phyloP scores from a whole-genome alignment of 495 filamentous ascomycete species.

The Aspergillus panamensis region DNA sequence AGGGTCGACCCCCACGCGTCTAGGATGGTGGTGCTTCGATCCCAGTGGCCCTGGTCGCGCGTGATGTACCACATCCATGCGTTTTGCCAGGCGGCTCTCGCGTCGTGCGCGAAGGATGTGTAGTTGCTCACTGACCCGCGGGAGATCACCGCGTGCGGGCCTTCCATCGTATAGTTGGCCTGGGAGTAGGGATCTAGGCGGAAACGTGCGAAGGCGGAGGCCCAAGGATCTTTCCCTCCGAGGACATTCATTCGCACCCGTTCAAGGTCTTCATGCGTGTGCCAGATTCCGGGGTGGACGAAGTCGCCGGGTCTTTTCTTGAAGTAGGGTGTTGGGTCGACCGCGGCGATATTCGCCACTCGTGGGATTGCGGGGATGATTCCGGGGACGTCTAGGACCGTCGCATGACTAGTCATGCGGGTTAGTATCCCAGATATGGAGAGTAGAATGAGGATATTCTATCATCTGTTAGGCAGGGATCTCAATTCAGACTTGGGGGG shows the following conservation, averaged over 20 bases:
- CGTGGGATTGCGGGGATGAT: conserved; percentile 7
- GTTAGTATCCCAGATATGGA: too few species aligned
- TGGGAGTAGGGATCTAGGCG: conserved; percentile 17
- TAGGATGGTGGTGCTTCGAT: conserved; percentile 30
- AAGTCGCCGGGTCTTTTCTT: conserved; percentile 9
- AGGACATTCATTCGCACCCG: neutral
- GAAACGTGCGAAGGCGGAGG: conserved; percentile 6
- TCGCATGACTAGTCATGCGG: neutral
- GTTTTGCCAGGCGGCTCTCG: conserved; percentile 35
- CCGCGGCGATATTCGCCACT: neutral
- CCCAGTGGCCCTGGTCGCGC: conserved; percentile 28
- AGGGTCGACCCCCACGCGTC: conserved; percentile 36
- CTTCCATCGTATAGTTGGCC: conserved; percentile 32
- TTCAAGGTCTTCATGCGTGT: conserved; percentile 15
- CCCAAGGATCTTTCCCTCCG: conserved; percentile 9
- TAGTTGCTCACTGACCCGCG: conserved; percentile 32
- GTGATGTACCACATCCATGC: conserved; percentile 42
- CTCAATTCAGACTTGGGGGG: too few species aligned
- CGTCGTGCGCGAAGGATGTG: conserved; percentile 30
- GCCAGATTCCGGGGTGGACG: conserved; percentile 13
- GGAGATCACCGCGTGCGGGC: conserved; percentile 24
- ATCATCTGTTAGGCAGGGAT: too few species aligned
- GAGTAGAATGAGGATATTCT: too few species aligned
- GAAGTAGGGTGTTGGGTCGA: conserved; percentile 9
- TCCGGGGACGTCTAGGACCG: conserved; percentile 2